phyloP scores from a whole-genome alignment of 805 yeast species.

The Wickerhamomyces hampshirensis region DNA sequence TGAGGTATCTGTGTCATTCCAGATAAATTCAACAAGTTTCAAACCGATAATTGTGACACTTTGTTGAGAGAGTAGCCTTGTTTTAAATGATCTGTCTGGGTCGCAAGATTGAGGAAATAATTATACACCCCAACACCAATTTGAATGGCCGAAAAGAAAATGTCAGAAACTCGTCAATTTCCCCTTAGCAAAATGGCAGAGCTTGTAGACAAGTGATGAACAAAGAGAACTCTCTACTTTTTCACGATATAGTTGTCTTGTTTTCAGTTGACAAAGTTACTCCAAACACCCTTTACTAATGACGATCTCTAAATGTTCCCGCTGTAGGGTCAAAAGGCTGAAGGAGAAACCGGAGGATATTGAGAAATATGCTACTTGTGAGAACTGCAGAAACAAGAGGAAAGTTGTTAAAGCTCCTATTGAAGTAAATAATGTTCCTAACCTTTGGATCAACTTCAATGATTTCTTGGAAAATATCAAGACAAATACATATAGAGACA shows the following conservation, averaged over 20 bases:
- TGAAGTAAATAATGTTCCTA: conserved; percentile 13
- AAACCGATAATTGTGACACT: background rate
- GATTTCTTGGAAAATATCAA: conserved; percentile 31
- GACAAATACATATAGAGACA: conserved; percentile 30
- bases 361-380: conserved; percentile 38
- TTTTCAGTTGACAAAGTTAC: background rate
- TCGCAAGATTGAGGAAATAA: background rate
- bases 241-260: background rate
- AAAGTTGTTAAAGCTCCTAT: conserved; percentile 25
- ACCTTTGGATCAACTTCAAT: conserved; percentile 30
- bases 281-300: too few relatives aligned
- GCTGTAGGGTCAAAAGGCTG: conserved; percentile 37
- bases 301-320: conserved; percentile 40
- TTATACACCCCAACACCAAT: background rate
- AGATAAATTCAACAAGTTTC: background rate
- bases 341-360: conserved; percentile 30
- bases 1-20: background rate
- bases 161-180: background rate
- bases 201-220: background rate
- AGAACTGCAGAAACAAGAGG: conserved; percentile 35
- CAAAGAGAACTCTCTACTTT: background rate
- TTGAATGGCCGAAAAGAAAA: background rate
- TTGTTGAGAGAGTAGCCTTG: background rate
- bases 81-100: background rate
- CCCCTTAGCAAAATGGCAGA: background rate